Conservation (phyloP, 2,329 filamentous ascomycete species). For the Cordyceps farinosa region DNA sequence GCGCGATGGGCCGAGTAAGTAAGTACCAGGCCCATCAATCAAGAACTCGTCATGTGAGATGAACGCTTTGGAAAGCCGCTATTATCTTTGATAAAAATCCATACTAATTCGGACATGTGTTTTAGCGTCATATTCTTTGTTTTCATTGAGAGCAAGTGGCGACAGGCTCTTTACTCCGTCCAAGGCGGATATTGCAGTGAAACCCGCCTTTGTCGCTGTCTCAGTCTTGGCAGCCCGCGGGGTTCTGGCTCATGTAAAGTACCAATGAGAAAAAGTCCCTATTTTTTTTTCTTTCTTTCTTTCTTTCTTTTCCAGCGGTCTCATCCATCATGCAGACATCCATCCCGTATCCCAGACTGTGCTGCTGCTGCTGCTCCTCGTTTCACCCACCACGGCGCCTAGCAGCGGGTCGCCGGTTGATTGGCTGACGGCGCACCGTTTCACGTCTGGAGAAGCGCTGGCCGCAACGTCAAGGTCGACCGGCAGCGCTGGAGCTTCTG, state of each 20-base stretch:
- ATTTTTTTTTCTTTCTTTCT: neutral
- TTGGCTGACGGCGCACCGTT: slow-evolving; percentile 13
- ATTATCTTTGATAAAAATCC: too few species aligned
- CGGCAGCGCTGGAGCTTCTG: neutral
- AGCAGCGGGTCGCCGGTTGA: neutral
- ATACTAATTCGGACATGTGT: too few species aligned
- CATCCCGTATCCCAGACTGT: neutral
- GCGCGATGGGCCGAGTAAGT: neutral
- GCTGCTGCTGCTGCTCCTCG: neutral
- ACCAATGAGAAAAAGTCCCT: neutral
- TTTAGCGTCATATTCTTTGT: too few species aligned
- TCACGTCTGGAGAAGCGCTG: slow-evolving; percentile 11
- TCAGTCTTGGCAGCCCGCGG: too few species aligned
- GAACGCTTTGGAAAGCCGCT: too few species aligned
- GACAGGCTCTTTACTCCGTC: neutral
- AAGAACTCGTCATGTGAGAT: too few species aligned
- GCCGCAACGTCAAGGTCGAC: slow-evolving; percentile 8
- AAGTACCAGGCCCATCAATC: neutral
- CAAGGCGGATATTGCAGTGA: neutral
- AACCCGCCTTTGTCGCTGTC: neutral
- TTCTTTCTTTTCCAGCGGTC: too few species aligned
- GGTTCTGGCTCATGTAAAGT: neutral
- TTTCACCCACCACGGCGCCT: slow-evolving; percentile 15
- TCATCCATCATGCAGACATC: neutral
- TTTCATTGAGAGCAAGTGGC: too few species aligned